phyloP scores from a whole-genome alignment of 179 eudicot species.

The Silene noctiflora region DNA sequence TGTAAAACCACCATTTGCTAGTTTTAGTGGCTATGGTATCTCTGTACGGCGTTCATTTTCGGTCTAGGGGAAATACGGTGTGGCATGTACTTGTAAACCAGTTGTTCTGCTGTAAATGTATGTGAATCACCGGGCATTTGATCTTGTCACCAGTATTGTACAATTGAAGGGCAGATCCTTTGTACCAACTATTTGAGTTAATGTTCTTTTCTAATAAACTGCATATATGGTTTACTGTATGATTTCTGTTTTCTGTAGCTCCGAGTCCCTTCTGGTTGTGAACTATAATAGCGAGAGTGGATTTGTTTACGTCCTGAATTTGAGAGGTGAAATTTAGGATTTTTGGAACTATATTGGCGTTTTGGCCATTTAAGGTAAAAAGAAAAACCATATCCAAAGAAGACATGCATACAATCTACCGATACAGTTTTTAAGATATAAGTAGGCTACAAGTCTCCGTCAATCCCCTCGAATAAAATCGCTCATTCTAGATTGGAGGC shows the following conservation, averaged over 20 bases:
- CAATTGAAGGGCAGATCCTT: not conserved
- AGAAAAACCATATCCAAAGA: too few species aligned
- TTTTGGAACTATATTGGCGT: too few species aligned
- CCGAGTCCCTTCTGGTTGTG: too few species aligned
- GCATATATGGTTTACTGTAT: not conserved
- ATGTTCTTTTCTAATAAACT: not conserved
- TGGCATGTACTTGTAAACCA: constrained; percentile 16
- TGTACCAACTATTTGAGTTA: constrained; percentile 14
- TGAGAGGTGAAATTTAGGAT: too few species aligned
- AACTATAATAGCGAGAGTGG: too few species aligned
- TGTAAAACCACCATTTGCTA: constrained; percentile 21
- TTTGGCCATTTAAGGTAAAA: too few species aligned
- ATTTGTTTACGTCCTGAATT: too few species aligned
- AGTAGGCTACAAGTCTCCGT: too few species aligned
- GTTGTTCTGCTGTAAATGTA: constrained; percentile 29
- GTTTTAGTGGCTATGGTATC: constrained; percentile 19
- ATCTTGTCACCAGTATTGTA: constrained; percentile 4
- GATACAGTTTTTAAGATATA: too few species aligned
- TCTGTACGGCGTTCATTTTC: constrained; percentile 22
- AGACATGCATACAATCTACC: too few species aligned
- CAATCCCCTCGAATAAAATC: too few species aligned
- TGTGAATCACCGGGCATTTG: constrained; percentile 8
- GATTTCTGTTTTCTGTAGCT: not conserved
- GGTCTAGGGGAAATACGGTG: constrained; percentile 17
- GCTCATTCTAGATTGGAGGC: too few species aligned